These are phyloP conservation scores for Gomphus sp. DNA, from an alignment of 1,284 basidiomycete species.

Conservation along the genomic window DNA sequence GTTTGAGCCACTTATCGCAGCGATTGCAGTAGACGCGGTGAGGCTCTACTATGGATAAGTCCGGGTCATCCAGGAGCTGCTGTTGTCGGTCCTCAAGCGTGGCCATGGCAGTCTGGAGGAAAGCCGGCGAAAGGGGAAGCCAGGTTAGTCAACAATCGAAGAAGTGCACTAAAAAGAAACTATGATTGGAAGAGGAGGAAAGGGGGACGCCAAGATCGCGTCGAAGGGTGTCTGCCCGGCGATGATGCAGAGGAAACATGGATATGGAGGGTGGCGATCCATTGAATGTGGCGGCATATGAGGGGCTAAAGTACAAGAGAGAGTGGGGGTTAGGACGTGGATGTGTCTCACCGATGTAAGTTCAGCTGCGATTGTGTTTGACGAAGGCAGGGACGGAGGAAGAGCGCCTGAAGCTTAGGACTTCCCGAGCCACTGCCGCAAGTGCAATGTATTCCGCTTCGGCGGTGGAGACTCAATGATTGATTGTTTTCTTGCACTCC, in stretches of 20 bases:
- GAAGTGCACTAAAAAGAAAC: neutral
- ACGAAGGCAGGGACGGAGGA: neutral
- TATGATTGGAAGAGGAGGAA: neutral
- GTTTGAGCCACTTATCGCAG: constrained; percentile 54
- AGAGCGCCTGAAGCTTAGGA: neutral
- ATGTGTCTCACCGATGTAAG: neutral
- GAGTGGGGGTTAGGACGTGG: neutral
- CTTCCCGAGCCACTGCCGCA: too few relatives aligned
- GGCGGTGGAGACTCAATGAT: too few relatives aligned
- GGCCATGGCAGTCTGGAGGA: neutral
- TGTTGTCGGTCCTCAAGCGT: constrained; percentile 5
- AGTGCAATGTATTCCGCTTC: too few relatives aligned
- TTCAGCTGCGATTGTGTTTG: neutral
- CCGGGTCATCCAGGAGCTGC: constrained; percentile 28
- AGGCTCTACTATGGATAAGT: constrained; percentile 59
- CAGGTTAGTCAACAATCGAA: neutral
- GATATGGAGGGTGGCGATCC: neutral
- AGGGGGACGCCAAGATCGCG: neutral
- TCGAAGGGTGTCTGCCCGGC: neutral
- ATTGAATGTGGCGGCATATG: neutral
- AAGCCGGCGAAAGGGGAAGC: neutral
- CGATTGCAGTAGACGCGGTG: constrained; percentile 65
- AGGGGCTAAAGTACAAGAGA: neutral
- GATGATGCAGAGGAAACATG: neutral
- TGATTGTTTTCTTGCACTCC: too few relatives aligned